phyloP scores from a whole-genome alignment of 2,329 filamentous ascomycete species.

The Colletotrichum gigasporum region DNA sequence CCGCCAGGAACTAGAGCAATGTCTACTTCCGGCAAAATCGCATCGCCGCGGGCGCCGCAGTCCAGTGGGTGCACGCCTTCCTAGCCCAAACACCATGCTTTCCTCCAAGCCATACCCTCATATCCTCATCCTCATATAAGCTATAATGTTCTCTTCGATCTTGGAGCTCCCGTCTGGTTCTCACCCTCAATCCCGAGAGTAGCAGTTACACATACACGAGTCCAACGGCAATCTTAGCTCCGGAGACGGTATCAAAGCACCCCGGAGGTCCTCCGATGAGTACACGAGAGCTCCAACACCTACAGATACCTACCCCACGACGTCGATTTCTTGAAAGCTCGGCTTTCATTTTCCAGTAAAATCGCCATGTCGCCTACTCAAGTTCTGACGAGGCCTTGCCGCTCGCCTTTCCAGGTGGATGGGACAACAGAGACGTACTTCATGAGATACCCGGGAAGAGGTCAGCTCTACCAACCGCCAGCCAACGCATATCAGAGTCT shows the following conservation, averaged over 20 bases:
- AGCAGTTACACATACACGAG: background rate
- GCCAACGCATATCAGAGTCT: background rate
- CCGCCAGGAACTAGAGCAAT: background rate
- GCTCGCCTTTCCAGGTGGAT: conserved; percentile 22
- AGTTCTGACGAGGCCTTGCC: conserved; percentile 6
- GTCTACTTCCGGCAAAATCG: conserved; percentile 16
- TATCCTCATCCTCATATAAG: conserved; percentile 18
- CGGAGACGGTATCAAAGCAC: background rate
- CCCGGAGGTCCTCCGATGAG: background rate
- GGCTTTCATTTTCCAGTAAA: background rate
- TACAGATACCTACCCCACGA: background rate
- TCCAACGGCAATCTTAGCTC: background rate
- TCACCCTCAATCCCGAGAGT: background rate
- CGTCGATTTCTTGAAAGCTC: background rate
- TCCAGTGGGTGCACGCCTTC: background rate
- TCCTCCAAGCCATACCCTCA: background rate
- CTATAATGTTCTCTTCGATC: background rate
- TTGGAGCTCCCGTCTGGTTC: background rate
- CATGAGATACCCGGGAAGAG: conserved; percentile 19
- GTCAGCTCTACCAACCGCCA: conserved; percentile 1
- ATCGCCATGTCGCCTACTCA: conserved; percentile 26
- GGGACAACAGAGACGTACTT: conserved; percentile 23
- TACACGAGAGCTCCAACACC: background rate
- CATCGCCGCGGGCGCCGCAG: background rate
- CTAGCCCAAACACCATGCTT: conserved; percentile 4